phyloP scores from a whole-genome alignment of 2,329 filamentous ascomycete genomes.

The Cercospora zeina region DNA sequence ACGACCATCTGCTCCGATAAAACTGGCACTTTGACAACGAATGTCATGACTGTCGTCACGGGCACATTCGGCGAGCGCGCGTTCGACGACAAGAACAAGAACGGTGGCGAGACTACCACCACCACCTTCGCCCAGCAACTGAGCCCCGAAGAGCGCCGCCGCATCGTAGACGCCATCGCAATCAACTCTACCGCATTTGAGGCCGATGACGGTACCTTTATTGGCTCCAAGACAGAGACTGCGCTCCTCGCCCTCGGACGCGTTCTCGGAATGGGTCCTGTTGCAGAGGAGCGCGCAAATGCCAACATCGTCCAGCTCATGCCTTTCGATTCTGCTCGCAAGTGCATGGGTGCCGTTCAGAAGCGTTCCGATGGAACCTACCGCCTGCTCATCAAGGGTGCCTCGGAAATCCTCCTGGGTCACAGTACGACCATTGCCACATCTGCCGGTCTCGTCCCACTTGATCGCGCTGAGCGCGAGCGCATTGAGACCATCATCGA shows the following conservation, averaged over 20 bases:
- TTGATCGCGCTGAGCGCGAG: slow-evolving; percentile 53
- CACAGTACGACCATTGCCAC: slow-evolving; percentile 56
- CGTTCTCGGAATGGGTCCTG: slow-evolving; percentile 62
- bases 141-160: slow-evolving; percentile 53
- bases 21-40: slow-evolving; percentile 72
- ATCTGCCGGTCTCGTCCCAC: slow-evolving; percentile 58
- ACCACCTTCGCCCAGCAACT: slow-evolving; percentile 57
- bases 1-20: slow-evolving; percentile 79
- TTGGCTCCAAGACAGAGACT: slow-evolving; percentile 77
- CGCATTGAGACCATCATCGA: slow-evolving; percentile 67
- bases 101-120: slow-evolving; percentile 52
- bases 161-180: slow-evolving; percentile 63
- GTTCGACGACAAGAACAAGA: slow-evolving; percentile 41
- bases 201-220: slow-evolving; percentile 65
- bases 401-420: slow-evolving; percentile 52
- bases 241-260: slow-evolving; percentile 70
- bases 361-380: slow-evolving; percentile 55
- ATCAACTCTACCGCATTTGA: slow-evolving; percentile 71
- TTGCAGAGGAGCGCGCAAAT: slow-evolving; percentile 63
- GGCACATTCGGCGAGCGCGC: slow-evolving; percentile 62
- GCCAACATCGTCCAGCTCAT: slow-evolving; percentile 58
- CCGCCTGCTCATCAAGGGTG: slow-evolving; percentile 57
- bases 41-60: slow-evolving; percentile 74
- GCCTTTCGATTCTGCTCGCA: slow-evolving; percentile 64
- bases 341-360: slow-evolving; percentile 68